Percentiles rank a stretch among this genome's conserved stretches.
Evolutionary conservation across 2,329 filamentous ascomycete genomes (phyloP).

Genomic region (Cladorrhinum sp.): DNA sequence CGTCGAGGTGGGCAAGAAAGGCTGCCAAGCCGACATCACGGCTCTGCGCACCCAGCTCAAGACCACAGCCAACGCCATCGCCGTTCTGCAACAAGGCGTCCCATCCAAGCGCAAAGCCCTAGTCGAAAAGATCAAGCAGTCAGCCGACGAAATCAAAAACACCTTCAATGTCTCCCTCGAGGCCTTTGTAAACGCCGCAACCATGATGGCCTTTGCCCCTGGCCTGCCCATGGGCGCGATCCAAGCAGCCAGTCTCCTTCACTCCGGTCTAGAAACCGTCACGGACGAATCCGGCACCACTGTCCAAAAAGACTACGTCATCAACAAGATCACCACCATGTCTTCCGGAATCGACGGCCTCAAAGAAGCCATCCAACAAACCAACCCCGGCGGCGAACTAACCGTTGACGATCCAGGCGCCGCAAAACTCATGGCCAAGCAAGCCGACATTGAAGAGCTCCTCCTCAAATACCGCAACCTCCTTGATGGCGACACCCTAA

Average conservation of each 20-base stretch:
- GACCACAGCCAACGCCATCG: neutral
- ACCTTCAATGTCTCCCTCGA: neutral
- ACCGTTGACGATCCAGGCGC: neutral
- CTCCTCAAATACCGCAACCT: neutral
- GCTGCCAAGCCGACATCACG: neutral
- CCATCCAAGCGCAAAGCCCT: neutral
- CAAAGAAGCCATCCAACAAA: neutral
- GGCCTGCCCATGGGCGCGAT: neutral
- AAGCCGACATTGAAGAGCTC: neutral
- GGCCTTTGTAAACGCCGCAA: neutral
- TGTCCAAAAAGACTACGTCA: neutral
- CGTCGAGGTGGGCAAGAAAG: neutral
- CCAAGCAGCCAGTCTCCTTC: neutral
- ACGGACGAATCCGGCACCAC: neutral
- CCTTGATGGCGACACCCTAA: neutral
- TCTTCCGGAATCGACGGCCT: neutral
- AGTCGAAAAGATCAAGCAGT: neutral
- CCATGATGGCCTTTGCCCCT: neutral
- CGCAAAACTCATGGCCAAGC: neutral
- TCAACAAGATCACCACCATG: neutral
- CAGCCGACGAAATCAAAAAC: neutral
- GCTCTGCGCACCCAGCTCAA: neutral
- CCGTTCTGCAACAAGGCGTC: neutral
- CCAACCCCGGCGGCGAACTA: neutral
- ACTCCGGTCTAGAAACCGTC: neutral